Evolutionary conservation across 208 protist species (phyloP), one percentile per base, ranked within the genome.

Genomic region (Acanthamoeba sp.): DNA sequence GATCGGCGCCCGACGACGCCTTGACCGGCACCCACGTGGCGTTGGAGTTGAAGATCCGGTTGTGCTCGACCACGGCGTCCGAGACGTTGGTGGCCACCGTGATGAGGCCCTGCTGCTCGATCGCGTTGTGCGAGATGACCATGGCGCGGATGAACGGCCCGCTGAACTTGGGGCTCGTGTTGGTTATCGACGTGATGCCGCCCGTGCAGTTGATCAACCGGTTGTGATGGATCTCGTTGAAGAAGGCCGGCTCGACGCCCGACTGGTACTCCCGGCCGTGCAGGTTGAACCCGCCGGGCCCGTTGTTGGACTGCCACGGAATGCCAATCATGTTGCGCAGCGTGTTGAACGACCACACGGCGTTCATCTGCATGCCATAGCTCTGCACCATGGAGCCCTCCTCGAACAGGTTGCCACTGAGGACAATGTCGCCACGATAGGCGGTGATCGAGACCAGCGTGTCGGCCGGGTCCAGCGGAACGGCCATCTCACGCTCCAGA

Each of bases 221-320:
- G 62, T 71, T 71, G 62, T 71, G 62, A 27, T 71, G 62, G 62
- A 71, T 71, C 62, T 71, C 62, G 62, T 71, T 71, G 62, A 71
- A 71, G 62, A 29, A 71, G 62, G 62, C 6, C 62, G 62, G 62
- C 62, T 71, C 14, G 20, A 71, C 62, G 5, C 62, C 62, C 7
- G 27, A 6, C 29, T 34, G 27, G 62, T 71, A 71, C 62, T 71
- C 62, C 14, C 62, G 62, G 20, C 62, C 62, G 62, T 71, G 62
- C 20, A 71, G 62, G 62, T 71, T 71, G 62, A 71, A 27, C 29
- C 62, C 62, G 20, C 62, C 62, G 7, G 20, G 27, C 27, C 62
- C 62, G 29, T 71, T 71, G 62, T 71, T 71, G 62, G 7, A 10
- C 62, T 71, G 62, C 62, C 14, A 29, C 20, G 62, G 62, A 22